Base-by-base conservation (phyloP, 1,139 yeast species). In the Citeromyces hawaiiensis region DNA sequence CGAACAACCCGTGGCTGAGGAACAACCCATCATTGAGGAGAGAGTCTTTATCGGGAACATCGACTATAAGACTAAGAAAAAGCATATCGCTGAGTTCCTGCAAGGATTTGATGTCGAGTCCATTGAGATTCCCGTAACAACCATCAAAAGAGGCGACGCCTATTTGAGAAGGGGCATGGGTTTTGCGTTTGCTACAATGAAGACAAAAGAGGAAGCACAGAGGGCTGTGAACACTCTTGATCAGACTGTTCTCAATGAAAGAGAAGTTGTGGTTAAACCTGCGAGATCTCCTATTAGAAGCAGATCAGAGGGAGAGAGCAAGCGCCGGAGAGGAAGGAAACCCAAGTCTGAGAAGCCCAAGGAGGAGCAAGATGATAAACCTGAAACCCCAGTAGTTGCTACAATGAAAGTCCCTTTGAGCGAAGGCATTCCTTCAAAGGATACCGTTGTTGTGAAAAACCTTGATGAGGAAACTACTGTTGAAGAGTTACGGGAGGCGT, bases 361-460 rank as follows among this genome's bases (percentile, higher is more conserved):
- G 3, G 52, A 48, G 45, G 45, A 46, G 37, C 43, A 49, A 39
- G 52, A 47, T 41, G 40, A 45, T 16, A 40, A 47, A 36, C 41
- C 47, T 40, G 49, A 44, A 47, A 21, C 27, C 8, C 37, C 27
- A 13, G 11, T 11, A 23, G 21, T 19, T 5, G 19, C 21, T 35
- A 30, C 17, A 16, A 34, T 16, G 7, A 39, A 36, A 15, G 53
- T 44, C 60, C 77, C 63, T 39, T 54, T 65, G 39, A 61, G 58
- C n/a, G 73, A 72, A 47, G 83, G 83, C 25, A 60, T 59, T 14
- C 70, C 72, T 39, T 75, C 83, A 1, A 57, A 53, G 35, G 70
- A 68, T 45, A 76, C 83, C 6, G 59, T 76, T 23, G 75, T 75
- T 55, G 61, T 77, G 48, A 73, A 77, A 44, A 76, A 75, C 50